These are phyloP conservation scores for Cutaneotrichosporon sp. DNA, from an alignment of 1,284 basidiomycete species.

Conservation along the genomic window DNA sequence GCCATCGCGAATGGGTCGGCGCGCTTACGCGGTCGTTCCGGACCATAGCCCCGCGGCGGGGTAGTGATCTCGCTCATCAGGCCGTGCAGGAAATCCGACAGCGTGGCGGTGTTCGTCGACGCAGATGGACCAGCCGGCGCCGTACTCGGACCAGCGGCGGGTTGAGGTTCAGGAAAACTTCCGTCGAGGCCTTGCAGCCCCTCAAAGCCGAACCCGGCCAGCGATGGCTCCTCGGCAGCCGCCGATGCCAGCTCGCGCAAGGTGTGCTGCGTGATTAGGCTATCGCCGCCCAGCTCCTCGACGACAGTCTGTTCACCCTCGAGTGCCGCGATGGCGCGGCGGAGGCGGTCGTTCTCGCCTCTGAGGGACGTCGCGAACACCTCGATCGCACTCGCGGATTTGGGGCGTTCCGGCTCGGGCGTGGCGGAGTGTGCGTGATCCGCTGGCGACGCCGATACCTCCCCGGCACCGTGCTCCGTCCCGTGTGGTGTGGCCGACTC, in stretches of 20 bases:
- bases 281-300: not conserved
- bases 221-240: constrained; percentile 7
- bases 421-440: not conserved
- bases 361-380: constrained; percentile 7
- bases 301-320: constrained; percentile 4
- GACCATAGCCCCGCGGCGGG: not conserved
- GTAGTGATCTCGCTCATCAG: constrained; percentile 13
- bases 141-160: not conserved
- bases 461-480: not conserved
- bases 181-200: constrained; percentile 11
- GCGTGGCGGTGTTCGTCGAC: not conserved
- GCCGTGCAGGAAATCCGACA: constrained; percentile 17
- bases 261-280: constrained; percentile 10
- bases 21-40: not conserved
- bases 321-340: constrained; percentile 5
- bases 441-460: not conserved
- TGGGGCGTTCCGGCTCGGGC: not conserved
- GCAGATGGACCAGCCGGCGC: not conserved
- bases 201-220: constrained; percentile 7
- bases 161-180: not conserved
- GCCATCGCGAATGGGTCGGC: constrained; percentile 13
- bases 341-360: constrained; percentile 17
- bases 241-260: constrained; percentile 21
- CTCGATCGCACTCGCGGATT: constrained; percentile 6
- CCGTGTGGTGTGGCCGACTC: not conserved